Evolutionary conservation across 352 stramenopile species (phyloP), one percentile per base, ranked within the genome.

Genomic region (Phytophthora ohioensis): DNA sequence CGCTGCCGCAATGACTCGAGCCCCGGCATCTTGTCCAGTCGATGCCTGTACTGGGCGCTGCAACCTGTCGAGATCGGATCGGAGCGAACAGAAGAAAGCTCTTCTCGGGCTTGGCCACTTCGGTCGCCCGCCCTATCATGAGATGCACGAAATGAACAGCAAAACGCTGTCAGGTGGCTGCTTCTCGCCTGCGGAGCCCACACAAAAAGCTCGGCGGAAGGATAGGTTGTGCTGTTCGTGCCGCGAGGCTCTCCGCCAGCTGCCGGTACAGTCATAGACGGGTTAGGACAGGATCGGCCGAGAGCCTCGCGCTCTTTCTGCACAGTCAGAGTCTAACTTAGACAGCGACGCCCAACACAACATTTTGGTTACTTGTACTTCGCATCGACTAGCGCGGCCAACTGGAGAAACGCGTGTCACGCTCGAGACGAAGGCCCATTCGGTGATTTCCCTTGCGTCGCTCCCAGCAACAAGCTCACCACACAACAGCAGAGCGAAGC

Each of bases 191-290:
- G 39, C 39, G 9, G 39, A 15, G 39, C 17, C 27, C 48, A 67
- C 39, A 59, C 59, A 61, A 61, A 61, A 38, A 27, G 21, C 41
- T 43, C 34, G 17, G 11, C 30, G 45, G 4, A 52, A 66, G 48
- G 64, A 71, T 66, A 71, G 64, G 64, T 66, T 71, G 55, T 62
- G 64, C 64, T 71, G 56, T 71, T 71, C 64, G 64, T 71, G 46
- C 55, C 64, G 55, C 32, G 17, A 43, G 61, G 52, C 52, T 69
- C 62, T 31, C 51, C 30, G 38, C 41, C 42, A 69, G 51, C 61
- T 62, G 52, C 38, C 62, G 13, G 12, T 10, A 2, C 39, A 43
- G 43, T 30, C 61, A 69, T 47, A 69, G 53, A 62, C 52, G 61
- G 17, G 39, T 21, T 21, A 17, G 36, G 10, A 34, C 62, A 63